Evolutionary conservation across 2,329 filamentous ascomycete species (phyloP), one percentile per base, ranked within the genome.

Genomic region (Clonostachys rosea): DNA sequence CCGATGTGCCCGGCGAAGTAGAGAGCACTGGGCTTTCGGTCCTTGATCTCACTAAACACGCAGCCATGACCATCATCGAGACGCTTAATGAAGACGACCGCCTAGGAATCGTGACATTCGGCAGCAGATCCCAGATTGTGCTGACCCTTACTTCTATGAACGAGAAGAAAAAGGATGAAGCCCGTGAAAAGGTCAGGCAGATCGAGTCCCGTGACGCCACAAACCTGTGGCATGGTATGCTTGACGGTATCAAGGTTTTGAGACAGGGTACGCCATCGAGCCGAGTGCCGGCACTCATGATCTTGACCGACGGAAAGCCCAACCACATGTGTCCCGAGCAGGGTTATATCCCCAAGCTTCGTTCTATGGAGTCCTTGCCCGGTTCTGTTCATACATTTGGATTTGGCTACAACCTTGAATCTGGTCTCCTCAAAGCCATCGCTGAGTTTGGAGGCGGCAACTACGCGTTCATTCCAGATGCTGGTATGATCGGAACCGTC

Each of bases 401-500:
- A 6, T 68, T 68, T 43, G 65, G 64, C 6, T 68, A 68, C 42
- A 46, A 48, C 10, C 54, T 66, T 4, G 44, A 54, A 10, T 56
- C 80, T 0, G 76, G 74, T 0, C 62, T 84, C 16, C 66, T 85
- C 46, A 80, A 81, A 60, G 78, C 79, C 3, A 78, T 85, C 42
- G 73, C 80, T 2, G 79, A 84, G 54, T 63, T 76, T 43, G 73
- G 76, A 0, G 66, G 71, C 4, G 81, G 81, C 2, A 79, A 74
- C 56, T 85, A 81, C 48, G 66, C 77, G 9, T 84, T 83, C 52
- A 84, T 84, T 16, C 76, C 79, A 0, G 80, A 84, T 46, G 73
- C 77, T 0, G 76, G 79, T 49, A 83, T 84, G 78, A 77, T 84
- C 49, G 76, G 76, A 4, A 84, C 81, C 4, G 78, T 81, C 5